Conservation (phyloP, 768 basidiomycete species). For the Sporobolomyces phaffii region DNA sequence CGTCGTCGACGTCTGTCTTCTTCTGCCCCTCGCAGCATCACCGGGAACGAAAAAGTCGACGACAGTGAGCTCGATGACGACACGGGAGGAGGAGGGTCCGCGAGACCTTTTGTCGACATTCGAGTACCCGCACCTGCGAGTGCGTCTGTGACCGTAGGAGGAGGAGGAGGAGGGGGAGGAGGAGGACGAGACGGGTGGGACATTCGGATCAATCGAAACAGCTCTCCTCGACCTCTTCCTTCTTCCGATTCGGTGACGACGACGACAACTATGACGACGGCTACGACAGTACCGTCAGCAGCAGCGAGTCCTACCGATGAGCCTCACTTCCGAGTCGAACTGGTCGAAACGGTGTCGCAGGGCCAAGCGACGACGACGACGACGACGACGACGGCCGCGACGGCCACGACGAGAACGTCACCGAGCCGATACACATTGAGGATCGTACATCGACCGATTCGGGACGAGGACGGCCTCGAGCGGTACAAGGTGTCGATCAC, state of each 20-base stretch:
- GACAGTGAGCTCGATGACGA: slow-evolving; percentile 43
- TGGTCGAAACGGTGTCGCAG: no score
- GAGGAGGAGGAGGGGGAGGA: background rate
- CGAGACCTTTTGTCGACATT: background rate
- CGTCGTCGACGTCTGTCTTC: no score
- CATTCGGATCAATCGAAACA: background rate
- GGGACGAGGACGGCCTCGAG: slow-evolving; percentile 69
- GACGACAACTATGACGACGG: no score
- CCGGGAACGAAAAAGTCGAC: slow-evolving; percentile 45
- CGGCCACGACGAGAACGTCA: slow-evolving; percentile 43
- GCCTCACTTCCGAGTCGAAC: no score
- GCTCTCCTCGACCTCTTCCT: no score
- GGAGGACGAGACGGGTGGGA: slow-evolving; percentile 27
- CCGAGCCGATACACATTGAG: slow-evolving; percentile 53
- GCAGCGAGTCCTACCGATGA: no score
- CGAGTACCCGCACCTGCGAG: background rate
- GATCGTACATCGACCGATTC: slow-evolving; percentile 64
- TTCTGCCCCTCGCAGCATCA: no score
- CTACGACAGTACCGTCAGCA: no score
- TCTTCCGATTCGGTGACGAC: no score
- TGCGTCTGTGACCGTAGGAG: background rate
- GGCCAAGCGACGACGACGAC: slow-evolving; percentile 55
- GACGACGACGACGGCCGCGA: slow-evolving; percentile 21
- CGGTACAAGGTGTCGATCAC: slow-evolving; percentile 77
- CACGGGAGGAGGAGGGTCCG: slow-evolving; percentile 4